Conservation (phyloP, 1,284 basidiomycete genomes). For the Pseudozyma pruni region DNA sequence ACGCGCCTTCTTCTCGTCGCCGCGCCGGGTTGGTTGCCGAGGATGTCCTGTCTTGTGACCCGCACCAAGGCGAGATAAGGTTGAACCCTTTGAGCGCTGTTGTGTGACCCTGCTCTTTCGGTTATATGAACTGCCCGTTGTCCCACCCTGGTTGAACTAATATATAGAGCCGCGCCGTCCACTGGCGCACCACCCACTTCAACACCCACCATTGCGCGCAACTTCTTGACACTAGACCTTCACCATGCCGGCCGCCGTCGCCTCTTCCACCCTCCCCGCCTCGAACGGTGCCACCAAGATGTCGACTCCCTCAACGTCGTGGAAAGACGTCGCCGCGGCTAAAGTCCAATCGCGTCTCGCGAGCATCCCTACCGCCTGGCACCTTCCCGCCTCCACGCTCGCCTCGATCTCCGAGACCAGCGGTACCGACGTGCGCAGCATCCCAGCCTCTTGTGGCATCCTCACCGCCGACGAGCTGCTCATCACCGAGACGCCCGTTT, state of each 20-base stretch:
- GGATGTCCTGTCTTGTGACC: too few relatives aligned
- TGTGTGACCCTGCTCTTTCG: background rate
- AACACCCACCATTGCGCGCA: too few relatives aligned
- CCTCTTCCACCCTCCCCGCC: constrained; percentile 2
- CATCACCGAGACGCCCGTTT: constrained; percentile 33
- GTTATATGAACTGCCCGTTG: background rate
- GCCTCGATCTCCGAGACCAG: constrained; percentile 7
- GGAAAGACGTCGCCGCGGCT: constrained; percentile 32
- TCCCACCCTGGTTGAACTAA: too few relatives aligned
- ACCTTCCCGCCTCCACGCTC: constrained; percentile 17
- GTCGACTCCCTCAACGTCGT: constrained; percentile 12
- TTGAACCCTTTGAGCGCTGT: background rate
- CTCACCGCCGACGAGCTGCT: constrained; percentile 27
- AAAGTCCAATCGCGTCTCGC: constrained; percentile 32
- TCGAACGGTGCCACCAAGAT: constrained; percentile 18
- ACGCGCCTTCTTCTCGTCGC: too few relatives aligned
- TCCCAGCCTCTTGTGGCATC: constrained; percentile 35
- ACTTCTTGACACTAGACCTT: background rate
- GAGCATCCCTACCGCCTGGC: constrained; percentile 31
- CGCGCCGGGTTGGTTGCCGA: too few relatives aligned
- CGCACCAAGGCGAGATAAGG: too few relatives aligned
- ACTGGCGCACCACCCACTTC: background rate
- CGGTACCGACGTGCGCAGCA: constrained; percentile 26
- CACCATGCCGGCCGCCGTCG: constrained; percentile 25
- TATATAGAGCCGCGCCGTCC: too few relatives aligned